A percentile compares a stretch with the other conserved stretches of the same genome.
Conservation (phyloP, 129 eudicot genomes). For the Centaurea solstitialis region DNA sequence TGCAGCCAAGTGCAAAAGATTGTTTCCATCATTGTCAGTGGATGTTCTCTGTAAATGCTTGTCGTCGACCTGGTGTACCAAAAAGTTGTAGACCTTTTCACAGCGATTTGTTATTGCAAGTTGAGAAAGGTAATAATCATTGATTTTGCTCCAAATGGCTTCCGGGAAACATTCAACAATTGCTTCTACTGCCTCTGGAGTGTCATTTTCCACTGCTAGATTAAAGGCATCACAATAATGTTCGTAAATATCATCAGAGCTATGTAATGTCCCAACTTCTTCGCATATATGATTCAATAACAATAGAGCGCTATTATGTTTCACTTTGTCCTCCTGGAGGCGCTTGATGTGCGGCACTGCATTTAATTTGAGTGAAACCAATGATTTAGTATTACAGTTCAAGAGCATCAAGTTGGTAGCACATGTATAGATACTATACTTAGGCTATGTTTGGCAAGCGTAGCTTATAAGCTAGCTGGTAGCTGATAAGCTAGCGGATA, state of each 20-base stretch:
- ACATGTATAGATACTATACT: too few species aligned
- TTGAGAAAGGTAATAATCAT: background rate
- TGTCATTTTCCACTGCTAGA: conserved; percentile 10
- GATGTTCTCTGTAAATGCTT: background rate
- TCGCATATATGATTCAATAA: background rate
- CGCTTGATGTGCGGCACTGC: background rate
- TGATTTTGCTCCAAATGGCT: background rate
- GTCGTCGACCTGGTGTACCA: background rate
- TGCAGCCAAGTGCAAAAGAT: conserved; percentile 25
- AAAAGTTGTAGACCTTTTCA: conserved; percentile 13
- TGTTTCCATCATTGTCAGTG: background rate
- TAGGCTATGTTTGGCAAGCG: too few species aligned
- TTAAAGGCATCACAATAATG: background rate
- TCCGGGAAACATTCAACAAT: conserved; percentile 17
- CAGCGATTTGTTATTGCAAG: conserved; percentile 14
- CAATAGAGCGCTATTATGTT: background rate
- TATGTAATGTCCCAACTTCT: background rate
- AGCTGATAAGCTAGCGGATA: too few species aligned
- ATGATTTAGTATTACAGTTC: too few species aligned
- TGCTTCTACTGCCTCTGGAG: conserved; percentile 24
- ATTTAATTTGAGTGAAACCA: too few species aligned
- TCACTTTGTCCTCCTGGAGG: background rate
- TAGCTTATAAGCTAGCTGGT: too few species aligned
- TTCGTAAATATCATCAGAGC: too few species aligned
- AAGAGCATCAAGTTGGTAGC: too few species aligned